Evolutionary conservation across 1,284 basidiomycete genomes (phyloP).

Genomic region (Malassezia brasiliensis): DNA sequence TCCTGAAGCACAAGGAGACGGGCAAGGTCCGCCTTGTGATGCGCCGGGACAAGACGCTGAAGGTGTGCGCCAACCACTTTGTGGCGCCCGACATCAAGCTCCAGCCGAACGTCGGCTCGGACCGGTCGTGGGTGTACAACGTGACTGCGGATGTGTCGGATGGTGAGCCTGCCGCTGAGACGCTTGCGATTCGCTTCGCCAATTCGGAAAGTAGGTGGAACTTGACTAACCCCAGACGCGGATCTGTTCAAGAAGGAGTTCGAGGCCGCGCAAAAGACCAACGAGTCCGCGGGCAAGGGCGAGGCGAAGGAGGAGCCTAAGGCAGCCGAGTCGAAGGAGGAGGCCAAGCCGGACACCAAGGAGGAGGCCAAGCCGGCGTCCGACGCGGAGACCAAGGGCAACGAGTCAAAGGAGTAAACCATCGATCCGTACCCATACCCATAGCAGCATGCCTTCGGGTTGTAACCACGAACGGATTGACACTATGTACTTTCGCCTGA

Average conservation of each 20-base stretch:
- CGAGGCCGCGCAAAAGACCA: constrained; percentile 29
- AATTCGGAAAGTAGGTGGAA: constrained; percentile 63
- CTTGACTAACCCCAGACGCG: constrained; percentile 24
- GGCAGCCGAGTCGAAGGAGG: constrained; percentile 11
- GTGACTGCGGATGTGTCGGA: constrained; percentile 82
- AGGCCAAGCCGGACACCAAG: background rate
- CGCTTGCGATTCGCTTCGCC: constrained; percentile 93
- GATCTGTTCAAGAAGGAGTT: constrained; percentile 46
- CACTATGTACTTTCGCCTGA: background rate
- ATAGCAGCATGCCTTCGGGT: constrained; percentile 1
- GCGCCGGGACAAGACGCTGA: constrained; percentile 98
- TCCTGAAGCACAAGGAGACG: constrained; percentile 64
- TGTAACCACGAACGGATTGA: background rate
- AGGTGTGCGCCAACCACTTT: constrained; percentile 97
- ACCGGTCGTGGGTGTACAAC: constrained; percentile 94
- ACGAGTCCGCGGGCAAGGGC: constrained; percentile 16
- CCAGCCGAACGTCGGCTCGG: constrained; percentile 95
- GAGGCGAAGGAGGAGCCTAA: constrained; percentile 20
- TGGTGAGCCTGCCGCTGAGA: constrained; percentile 75
- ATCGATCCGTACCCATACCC: background rate
- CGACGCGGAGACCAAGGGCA: background rate
- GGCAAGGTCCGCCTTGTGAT: constrained; percentile 93
- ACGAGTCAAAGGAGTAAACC: background rate
- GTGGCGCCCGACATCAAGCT: constrained; percentile 86
- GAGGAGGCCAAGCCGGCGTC: constrained; percentile 1